phyloP scores from a whole-genome alignment of 208 protist genomes.

The Leishmania major region DNA sequence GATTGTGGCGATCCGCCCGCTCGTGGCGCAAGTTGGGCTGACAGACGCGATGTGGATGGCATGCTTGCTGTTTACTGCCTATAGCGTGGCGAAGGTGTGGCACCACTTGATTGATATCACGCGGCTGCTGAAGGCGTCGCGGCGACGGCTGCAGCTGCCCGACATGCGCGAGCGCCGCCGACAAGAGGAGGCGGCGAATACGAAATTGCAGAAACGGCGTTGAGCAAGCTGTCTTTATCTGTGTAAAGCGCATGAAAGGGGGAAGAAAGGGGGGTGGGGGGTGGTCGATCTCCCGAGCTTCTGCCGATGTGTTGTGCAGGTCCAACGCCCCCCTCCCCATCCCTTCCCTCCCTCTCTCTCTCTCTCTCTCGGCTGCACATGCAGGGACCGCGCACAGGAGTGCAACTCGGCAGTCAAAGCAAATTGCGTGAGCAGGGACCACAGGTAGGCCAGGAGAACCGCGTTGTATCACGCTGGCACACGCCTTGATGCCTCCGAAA shows the following conservation, averaged over 20 bases:
- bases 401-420: not conserved
- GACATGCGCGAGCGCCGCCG: conserved; percentile 18
- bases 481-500: not conserved
- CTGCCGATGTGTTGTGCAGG: not conserved
- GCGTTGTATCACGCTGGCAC: not conserved
- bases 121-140: conserved; percentile 66
- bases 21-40: conserved; percentile 1
- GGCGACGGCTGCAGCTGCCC: conserved; percentile 42
- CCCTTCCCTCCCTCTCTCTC: not conserved
- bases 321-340: not conserved
- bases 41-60: conserved; percentile 40
- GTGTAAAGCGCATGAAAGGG: not conserved
- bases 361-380: not conserved
- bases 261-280: not conserved
- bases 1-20: conserved; percentile 20
- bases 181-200: conserved; percentile 11
- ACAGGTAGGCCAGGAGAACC: not conserved
- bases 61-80: conserved; percentile 62
- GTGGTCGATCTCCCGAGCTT: not conserved
- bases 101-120: conserved; percentile 59
- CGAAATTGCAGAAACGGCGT: conserved; percentile 1
- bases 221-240: not conserved
- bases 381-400: not conserved
- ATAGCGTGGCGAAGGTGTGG: conserved; percentile 46
- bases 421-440: not conserved